These are phyloP conservation scores for Tephrocybe sp. DNA, from an alignment of 768 basidiomycete genomes.

Conservation along the genomic window DNA sequence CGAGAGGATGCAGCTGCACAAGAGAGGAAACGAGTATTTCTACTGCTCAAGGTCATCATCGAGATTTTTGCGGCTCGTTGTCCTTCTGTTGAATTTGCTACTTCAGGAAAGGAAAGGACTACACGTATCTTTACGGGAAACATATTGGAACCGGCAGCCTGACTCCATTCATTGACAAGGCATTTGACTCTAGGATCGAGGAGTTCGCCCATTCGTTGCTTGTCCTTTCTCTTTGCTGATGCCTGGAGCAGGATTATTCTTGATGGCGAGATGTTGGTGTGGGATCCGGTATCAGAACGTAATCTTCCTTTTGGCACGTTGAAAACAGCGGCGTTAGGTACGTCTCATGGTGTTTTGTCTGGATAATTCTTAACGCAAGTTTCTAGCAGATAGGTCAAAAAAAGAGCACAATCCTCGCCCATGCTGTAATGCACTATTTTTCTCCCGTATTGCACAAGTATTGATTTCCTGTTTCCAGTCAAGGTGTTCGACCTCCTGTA, in stretches of 20 bases:
- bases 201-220: slow-evolving; percentile 53
- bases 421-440: slow-evolving; percentile 62
- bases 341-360: slow-evolving; percentile 10
- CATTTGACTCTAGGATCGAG: slow-evolving; percentile 72
- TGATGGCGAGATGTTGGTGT: slow-evolving; percentile 98
- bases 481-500: slow-evolving; percentile 95
- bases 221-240: not conserved
- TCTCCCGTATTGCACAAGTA: not conserved
- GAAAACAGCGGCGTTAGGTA: slow-evolving; percentile 89
- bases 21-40: slow-evolving; percentile 84
- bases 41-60: slow-evolving; percentile 80
- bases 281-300: slow-evolving; percentile 87
- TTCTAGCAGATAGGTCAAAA: slow-evolving; percentile 59
- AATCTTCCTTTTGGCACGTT: slow-evolving; percentile 91
- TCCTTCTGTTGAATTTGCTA: not conserved
- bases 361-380: not conserved
- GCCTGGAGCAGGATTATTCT: slow-evolving; percentile 68
- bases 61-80: not conserved
- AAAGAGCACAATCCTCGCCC: slow-evolving; percentile 77
- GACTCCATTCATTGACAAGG: slow-evolving; percentile 79
- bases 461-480: slow-evolving; percentile 45
- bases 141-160: slow-evolving; percentile 80
- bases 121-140: slow-evolving; percentile 89
- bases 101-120: slow-evolving; percentile 83
- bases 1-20: slow-evolving; percentile 95